These are phyloP conservation scores for Mycena rosella DNA, from an alignment of 768 basidiomycete species.

Conservation along the genomic window DNA sequence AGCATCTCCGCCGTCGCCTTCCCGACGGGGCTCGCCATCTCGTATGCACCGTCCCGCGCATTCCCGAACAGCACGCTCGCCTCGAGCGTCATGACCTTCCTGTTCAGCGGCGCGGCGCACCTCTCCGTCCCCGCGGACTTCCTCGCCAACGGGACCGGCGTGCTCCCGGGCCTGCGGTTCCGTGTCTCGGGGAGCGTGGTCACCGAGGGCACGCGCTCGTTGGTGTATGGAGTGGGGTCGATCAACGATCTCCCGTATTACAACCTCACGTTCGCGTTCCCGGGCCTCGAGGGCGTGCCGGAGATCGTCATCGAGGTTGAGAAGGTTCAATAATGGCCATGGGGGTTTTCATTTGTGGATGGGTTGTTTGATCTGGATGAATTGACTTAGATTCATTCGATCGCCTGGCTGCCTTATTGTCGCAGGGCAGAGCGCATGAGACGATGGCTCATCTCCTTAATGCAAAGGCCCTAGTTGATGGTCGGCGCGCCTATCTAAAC, in stretches of 20 bases:
- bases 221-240: slow-evolving; percentile 39
- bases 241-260: slow-evolving; percentile 45
- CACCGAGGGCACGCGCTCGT: slow-evolving; percentile 26
- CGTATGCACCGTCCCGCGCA: slow-evolving; percentile 43
- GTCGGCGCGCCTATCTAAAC: too few species aligned
- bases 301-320: slow-evolving; percentile 37
- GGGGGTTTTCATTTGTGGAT: too few species aligned
- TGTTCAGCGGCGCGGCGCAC: slow-evolving; percentile 42
- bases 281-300: slow-evolving; percentile 34
- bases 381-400: too few species aligned
- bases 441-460: too few species aligned
- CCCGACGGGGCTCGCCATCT: slow-evolving; percentile 39
- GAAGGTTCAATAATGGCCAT: slow-evolving; percentile 31
- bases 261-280: slow-evolving; percentile 43
- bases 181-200: slow-evolving; percentile 40
- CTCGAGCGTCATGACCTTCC: slow-evolving; percentile 43
- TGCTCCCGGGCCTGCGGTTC: slow-evolving; percentile 42
- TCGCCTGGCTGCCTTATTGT: too few species aligned
- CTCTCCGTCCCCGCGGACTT: slow-evolving; percentile 37
- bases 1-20: slow-evolving; percentile 42
- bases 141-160: slow-evolving; percentile 35
- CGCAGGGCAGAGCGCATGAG: too few species aligned
- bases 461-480: too few species aligned
- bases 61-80: slow-evolving; percentile 38
- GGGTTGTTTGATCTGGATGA: too few species aligned